Evolutionary conservation across 345 rosid species (phyloP).

Genomic region (Xanthoceras sorbifolium): DNA sequence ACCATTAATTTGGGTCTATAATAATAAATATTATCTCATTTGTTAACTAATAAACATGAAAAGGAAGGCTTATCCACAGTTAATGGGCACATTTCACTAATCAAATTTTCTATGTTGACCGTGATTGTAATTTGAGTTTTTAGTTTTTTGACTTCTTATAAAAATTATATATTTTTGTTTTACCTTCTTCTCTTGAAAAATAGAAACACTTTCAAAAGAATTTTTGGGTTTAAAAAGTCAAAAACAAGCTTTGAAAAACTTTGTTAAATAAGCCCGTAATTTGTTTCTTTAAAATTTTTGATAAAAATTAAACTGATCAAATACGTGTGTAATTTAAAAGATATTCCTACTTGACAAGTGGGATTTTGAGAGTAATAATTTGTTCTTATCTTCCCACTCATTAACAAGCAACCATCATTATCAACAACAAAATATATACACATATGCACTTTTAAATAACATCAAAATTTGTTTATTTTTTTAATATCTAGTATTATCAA

Average conservation of each 20-base stretch:
- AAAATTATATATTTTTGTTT: no score
- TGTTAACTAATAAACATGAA: neutral
- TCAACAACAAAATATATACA: no score
- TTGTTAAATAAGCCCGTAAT: no score
- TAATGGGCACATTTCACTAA: neutral
- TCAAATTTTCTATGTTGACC: neutral
- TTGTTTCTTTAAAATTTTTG: no score
- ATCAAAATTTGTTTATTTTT: neutral
- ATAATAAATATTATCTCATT: no score
- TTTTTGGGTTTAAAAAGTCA: no score
- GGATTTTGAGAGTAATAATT: neutral
- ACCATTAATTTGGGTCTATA: neutral
- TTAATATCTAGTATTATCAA: conserved; percentile 8
- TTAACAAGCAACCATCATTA: conserved; percentile 17
- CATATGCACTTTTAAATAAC: neutral
- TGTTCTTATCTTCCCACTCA: conserved; percentile 36
- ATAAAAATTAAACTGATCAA: no score
- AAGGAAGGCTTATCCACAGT: conserved; percentile 1
- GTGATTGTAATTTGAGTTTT: no score
- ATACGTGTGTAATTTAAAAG: neutral
- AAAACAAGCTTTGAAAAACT: no score
- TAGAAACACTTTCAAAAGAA: no score
- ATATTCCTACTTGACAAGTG: conserved; percentile 22
- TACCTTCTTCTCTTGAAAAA: no score
- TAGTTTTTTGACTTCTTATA: no score